Evolutionary conservation across 306 rosid genomes (phyloP), one percentile per base, ranked within the genome.

Genomic region (Leucaena leucocephala): DNA sequence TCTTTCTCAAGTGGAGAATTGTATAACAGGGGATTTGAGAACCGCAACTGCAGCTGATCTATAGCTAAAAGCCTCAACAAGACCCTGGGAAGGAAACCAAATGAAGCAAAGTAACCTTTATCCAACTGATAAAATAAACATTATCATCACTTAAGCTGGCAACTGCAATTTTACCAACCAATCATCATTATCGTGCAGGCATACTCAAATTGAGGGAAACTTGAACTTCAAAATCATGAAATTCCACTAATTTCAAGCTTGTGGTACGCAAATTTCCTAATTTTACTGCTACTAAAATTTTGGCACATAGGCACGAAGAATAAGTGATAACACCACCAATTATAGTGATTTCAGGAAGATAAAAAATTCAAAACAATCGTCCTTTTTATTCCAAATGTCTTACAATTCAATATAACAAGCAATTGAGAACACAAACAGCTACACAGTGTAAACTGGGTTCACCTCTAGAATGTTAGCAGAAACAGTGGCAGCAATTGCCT

Each of bases 381-480:
- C 71, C 19, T 54, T 82, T 69, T 54, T 57, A 66, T 71, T 65
- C 72, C 21, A 78, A 54, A 46, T 58, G 45, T 59, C 67, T 85
- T 89, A 84, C 84, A 88, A 77, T 77, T 62, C 81, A 87, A 82
- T 61, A 76, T 80, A 75, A 77, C 27, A 35, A 79, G 77, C 74
- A 78, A 77, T 62, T 4, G 75, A 86, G 84, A 57, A 79, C 75
- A 83, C 61, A 85, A 65, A 85, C 83, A 85, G 75, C 80, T 40
- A 61, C 78, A 84, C 81, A 84, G 72, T 59, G 76, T 76, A 86
- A 85, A 82, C 91, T 73, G 83, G 84, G 84, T 89, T 96, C 98
- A 96, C 99, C 99, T 96, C 99, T 42, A 96, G 43, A 82, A 96
- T 93, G 84, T 96, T 88, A 78, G 78, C 63, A 83, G 96, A 96